Conservation (phyloP, 2,329 filamentous ascomycete species). For the Neofusicoccum sp. region DNA sequence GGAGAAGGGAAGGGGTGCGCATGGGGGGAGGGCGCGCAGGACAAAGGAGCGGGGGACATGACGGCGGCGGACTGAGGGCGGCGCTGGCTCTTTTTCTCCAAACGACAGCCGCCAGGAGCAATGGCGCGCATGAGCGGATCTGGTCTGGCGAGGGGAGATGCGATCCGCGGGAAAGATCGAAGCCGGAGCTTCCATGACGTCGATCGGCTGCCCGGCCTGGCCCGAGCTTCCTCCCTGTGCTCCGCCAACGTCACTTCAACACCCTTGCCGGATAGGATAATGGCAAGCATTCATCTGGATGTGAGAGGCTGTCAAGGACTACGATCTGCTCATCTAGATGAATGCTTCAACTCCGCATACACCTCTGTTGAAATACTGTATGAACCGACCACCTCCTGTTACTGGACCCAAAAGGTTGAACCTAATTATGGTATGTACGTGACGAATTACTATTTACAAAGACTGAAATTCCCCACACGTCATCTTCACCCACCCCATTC, state of each 20-base stretch:
- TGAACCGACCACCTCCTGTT: too few relatives aligned
- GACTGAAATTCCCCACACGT: too few relatives aligned
- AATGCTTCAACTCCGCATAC: too few relatives aligned
- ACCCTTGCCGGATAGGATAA: neutral
- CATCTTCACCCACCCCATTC: too few relatives aligned
- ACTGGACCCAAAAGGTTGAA: too few relatives aligned
- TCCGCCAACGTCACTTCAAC: neutral
- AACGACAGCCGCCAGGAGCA: neutral
- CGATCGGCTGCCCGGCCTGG: neutral
- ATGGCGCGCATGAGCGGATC: conserved; percentile 14
- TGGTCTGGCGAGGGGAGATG: conserved; percentile 7
- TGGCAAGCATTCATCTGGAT: too few relatives aligned
- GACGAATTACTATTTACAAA: too few relatives aligned
- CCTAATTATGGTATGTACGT: too few relatives aligned
- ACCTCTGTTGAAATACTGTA: too few relatives aligned
- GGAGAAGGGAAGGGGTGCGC: neutral
- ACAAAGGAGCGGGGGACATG: neutral
- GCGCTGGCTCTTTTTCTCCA: neutral
- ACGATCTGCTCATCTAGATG: too few relatives aligned
- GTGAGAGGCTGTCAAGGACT: too few relatives aligned
- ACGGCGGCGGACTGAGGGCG: neutral
- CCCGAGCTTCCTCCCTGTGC: neutral
- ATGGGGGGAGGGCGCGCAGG: neutral
- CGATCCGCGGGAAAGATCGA: conserved; percentile 20
- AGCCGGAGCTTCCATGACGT: conserved; percentile 9